Conservation (phyloP, 2,329 filamentous ascomycete genomes). For the Scopulariopsis brevicaulis region DNA sequence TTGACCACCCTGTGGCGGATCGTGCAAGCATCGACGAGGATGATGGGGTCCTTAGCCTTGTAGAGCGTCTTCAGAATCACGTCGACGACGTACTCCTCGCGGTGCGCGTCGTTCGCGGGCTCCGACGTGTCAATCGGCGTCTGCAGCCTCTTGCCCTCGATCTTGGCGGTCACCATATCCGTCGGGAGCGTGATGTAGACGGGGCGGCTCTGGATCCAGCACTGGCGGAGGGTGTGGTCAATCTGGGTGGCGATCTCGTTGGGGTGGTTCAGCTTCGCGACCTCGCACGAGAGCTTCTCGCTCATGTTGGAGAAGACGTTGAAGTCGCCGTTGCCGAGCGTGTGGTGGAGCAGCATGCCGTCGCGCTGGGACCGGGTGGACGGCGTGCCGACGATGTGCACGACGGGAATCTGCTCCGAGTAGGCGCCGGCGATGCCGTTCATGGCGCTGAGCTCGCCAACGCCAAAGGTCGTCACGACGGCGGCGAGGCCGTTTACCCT, state of each 20-base stretch:
- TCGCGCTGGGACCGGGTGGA: slow-evolving; percentile 34
- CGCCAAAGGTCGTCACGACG: slow-evolving; percentile 65
- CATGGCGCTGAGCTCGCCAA: slow-evolving; percentile 62
- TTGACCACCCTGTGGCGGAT: slow-evolving; percentile 63
- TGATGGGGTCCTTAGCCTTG: slow-evolving; percentile 60
- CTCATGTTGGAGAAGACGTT: slow-evolving; percentile 76
- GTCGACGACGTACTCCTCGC: slow-evolving; percentile 74
- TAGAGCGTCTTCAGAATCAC: slow-evolving; percentile 65
- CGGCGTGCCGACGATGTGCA: slow-evolving; percentile 53
- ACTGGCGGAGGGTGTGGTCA: slow-evolving; percentile 65
- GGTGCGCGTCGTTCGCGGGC: slow-evolving; percentile 54
- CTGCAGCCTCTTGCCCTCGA: slow-evolving; percentile 63
- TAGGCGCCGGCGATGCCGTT: slow-evolving; percentile 66
- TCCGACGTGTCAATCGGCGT: slow-evolving; percentile 56
- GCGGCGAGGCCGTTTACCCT: slow-evolving; percentile 60
- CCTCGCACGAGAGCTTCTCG: slow-evolving; percentile 56
- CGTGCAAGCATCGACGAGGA: slow-evolving; percentile 76
- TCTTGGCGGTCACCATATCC: slow-evolving; percentile 65
- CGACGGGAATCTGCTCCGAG: slow-evolving; percentile 60
- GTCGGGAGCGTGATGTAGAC: slow-evolving; percentile 79
- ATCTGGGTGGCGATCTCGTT: slow-evolving; percentile 62
- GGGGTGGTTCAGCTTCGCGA: slow-evolving; percentile 60
- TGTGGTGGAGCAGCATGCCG: slow-evolving; percentile 50
- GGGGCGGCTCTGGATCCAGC: slow-evolving; percentile 61
- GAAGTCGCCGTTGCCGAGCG: slow-evolving; percentile 68